Base-by-base conservation (phyloP, 768 basidiomycete species). In the Mycena alexandri region DNA sequence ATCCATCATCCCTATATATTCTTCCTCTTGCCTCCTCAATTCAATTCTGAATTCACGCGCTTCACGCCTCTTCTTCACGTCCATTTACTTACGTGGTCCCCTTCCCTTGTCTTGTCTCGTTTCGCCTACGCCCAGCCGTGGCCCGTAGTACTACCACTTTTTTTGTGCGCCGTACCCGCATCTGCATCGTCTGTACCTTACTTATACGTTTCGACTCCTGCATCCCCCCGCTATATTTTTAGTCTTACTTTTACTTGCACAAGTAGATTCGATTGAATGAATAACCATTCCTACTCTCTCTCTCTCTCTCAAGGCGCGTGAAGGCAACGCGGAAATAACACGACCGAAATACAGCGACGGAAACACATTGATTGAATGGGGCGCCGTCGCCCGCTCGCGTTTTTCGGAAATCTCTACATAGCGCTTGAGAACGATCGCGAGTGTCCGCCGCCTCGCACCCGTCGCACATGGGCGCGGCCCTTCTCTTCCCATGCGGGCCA, bases 91-190 rank as follows among this genome's bases (percentile, higher is more conserved):
- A 36, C 34, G 34, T 36, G n/a, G n/a, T n/a, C n/a, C n/a, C n/a
- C n/a, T n/a, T n/a, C n/a, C n/a, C n/a, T n/a, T n/a, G n/a, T n/a
- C n/a, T n/a, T n/a, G n/a, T n/a, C n/a, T n/a, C n/a, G n/a, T 36
- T 5, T 64, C 56, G 46, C 54, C 63, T 64, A 56, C 63, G 63
- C 44, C n/a, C 34, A 64, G 63, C 22, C 63, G 63, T 64, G 56
- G 61, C 36, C n/a, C 33, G n/a, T 21, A 13, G 17, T 16, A 22
- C 34, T 52, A 44, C 33, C 12, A 42, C 54, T 46, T 55, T 63
- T 53, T 54, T 33, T 56, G 38, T n/a, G n/a, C n/a, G n/a, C n/a
- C n/a, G n/a, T n/a, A n/a, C n/a, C n/a, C 50, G 34, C 42, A 64
- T 64, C 14, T 57, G 25, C 47, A 50, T 48, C 34, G 33, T 55